A percentile compares a stretch with the other conserved stretches of the same genome.
phyloP scores from a whole-genome alignment of 202 grass and related monocot genomes.

The Digitaria exilis region DNA sequence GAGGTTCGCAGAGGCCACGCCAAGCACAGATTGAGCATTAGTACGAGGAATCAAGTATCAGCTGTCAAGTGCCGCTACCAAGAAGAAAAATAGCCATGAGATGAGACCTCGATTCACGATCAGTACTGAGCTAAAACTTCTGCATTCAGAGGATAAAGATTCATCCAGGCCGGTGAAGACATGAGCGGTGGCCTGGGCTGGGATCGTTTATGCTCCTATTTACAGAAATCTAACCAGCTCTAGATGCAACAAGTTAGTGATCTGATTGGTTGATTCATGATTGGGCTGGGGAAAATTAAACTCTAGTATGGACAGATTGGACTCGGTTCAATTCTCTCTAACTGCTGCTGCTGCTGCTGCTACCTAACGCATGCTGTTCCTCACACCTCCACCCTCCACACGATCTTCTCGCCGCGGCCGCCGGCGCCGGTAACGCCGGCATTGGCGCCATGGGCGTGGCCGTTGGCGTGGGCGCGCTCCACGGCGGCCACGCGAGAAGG shows the following conservation, averaged over 20 bases:
- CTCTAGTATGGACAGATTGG: slow-evolving; percentile 64
- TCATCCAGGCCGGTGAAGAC: slow-evolving; percentile 31
- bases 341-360: slow-evolving; percentile 14
- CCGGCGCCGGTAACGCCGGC: too few species aligned
- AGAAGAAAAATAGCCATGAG: slow-evolving; percentile 35
- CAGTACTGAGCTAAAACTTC: slow-evolving; percentile 30
- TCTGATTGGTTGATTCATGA: slow-evolving; percentile 33
- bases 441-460: neutral
- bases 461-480: slow-evolving; percentile 26
- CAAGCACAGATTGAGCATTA: slow-evolving; percentile 22
- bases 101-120: neutral
- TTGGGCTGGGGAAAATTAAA: slow-evolving; percentile 32
- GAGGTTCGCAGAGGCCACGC: neutral
- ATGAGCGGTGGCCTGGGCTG: neutral
- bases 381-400: slow-evolving; percentile 91
- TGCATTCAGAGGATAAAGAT: slow-evolving; percentile 79
- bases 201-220: slow-evolving; percentile 79
- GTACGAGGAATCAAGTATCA: slow-evolving; percentile 34
- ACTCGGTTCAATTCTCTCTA: slow-evolving; percentile 55
- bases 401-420: slow-evolving; percentile 60
- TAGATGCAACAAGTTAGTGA: slow-evolving; percentile 44
- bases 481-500: slow-evolving; percentile 47
- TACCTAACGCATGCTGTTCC: neutral
- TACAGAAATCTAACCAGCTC: slow-evolving; percentile 56
- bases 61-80: slow-evolving; percentile 15